Percentiles rank a stretch among this genome's conserved stretches.
These are phyloP conservation scores for Musa acuminata DNA, from an alignment of 176 grass and related monocot genomes.

Conservation along the genomic window DNA sequence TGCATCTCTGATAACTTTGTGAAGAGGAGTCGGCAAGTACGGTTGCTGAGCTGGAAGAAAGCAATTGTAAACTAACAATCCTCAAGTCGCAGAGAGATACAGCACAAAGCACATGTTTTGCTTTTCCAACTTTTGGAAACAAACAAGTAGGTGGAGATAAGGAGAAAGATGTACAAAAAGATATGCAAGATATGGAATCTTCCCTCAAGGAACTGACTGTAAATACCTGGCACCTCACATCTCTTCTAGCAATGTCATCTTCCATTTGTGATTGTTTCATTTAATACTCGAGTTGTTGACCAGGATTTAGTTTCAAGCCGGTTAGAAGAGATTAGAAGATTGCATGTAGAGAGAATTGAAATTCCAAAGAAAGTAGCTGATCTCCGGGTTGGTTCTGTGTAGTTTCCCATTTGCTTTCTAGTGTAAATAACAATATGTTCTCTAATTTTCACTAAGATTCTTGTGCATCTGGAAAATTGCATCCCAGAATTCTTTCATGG, in stretches of 20 bases:
- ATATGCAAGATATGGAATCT: constrained; percentile 64
- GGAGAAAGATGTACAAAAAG: constrained; percentile 57
- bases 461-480: neutral
- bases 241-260: neutral
- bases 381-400: constrained; percentile 53
- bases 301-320: constrained; percentile 65
- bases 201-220: constrained; percentile 71
- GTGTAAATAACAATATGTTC: neutral
- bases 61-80: constrained; percentile 38
- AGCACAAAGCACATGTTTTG: constrained; percentile 42
- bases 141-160: constrained; percentile 45
- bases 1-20: constrained; percentile 28
- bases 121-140: constrained; percentile 51
- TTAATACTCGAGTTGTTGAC: constrained; percentile 15
- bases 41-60: constrained; percentile 71
- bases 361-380: constrained; percentile 66
- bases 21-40: constrained; percentile 63
- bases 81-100: constrained; percentile 55
- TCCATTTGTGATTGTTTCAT: constrained; percentile 8
- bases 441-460: neutral
- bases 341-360: constrained; percentile 79
- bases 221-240: constrained; percentile 12
- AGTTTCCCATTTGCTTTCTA: neutral
- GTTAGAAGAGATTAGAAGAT: constrained; percentile 56
- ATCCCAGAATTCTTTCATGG: constrained; percentile 70